phyloP scores from a whole-genome alignment of 768 basidiomycete genomes.

The Amanita molliuscula region DNA sequence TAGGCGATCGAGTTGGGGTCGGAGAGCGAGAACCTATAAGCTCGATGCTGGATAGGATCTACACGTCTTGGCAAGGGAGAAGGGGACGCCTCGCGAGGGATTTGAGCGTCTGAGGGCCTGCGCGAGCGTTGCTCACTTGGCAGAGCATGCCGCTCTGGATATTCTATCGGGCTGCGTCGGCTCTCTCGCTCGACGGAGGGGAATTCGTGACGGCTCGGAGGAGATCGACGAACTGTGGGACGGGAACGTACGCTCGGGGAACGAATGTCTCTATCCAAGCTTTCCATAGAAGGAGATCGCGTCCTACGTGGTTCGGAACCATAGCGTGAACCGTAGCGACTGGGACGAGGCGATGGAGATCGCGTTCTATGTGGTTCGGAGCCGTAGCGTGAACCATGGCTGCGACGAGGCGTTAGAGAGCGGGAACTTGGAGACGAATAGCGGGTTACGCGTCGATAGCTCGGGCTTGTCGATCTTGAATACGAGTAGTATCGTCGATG shows the following conservation, averaged over 20 bases:
- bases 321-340: neutral
- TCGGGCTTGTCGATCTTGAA: slow-evolving; percentile 3
- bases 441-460: neutral
- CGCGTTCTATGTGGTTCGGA: neutral
- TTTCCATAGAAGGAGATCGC: neutral
- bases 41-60: slow-evolving; percentile 5
- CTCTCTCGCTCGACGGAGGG: neutral
- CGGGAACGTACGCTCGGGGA: neutral
- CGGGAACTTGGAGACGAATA: slow-evolving; percentile 4
- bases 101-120: neutral
- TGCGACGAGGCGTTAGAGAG: neutral
- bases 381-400: neutral
- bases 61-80: slow-evolving; percentile 5
- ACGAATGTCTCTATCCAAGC: neutral
- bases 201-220: no score
- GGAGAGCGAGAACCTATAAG: slow-evolving; percentile 14
- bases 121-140: neutral
- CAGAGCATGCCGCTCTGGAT: neutral
- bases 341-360: no score
- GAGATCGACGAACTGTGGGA: neutral
- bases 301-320: neutral
- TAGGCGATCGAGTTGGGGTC: slow-evolving; percentile 3
- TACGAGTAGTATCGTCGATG: neutral
- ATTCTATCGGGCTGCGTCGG: neutral
- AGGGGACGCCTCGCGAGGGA: neutral